Evolutionary conservation across 192 early-diverging fungal species (phyloP).

Genomic region (Gamsiella multidivaricata): DNA sequence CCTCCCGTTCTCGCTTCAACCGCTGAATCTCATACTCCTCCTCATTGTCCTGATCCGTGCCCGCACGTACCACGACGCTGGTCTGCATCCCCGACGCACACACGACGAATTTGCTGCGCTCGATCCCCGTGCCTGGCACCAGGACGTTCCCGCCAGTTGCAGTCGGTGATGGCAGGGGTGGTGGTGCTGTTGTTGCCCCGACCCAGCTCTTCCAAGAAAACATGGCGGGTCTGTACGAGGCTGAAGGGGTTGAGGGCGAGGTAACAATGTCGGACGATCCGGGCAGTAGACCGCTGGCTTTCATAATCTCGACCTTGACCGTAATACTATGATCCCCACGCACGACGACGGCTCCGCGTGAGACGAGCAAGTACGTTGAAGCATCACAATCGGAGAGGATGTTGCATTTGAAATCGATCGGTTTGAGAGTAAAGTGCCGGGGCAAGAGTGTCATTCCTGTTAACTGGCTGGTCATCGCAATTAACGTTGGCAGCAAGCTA

Average conservation of each 20-base stretch:
- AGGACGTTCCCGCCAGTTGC: neutral
- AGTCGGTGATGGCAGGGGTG: neutral
- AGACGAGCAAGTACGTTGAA: conserved; percentile 38
- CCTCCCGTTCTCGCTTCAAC: conserved; percentile 27
- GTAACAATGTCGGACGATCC: conserved; percentile 26
- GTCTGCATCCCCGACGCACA: conserved; percentile 51
- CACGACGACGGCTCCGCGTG: conserved; percentile 39
- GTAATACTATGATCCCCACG: conserved; percentile 48
- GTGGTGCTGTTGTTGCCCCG: neutral
- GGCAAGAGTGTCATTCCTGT: conserved; percentile 48
- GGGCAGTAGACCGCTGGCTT: conserved; percentile 33
- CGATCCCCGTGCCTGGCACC: conserved; percentile 48
- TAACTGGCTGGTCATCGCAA: conserved; percentile 45
- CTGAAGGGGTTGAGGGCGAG: neutral
- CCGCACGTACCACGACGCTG: conserved; percentile 35
- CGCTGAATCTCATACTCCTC: conserved; percentile 31
- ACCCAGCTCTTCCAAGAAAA: conserved; percentile 42
- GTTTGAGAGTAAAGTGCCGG: conserved; percentile 49
- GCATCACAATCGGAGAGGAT: conserved; percentile 49
- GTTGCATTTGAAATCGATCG: conserved; percentile 53
- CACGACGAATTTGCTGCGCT: conserved; percentile 38
- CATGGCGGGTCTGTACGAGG: neutral
- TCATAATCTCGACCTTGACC: conserved; percentile 46
- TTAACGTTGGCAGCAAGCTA: conserved; percentile 42
- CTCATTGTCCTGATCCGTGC: conserved; percentile 34